Evolutionary conservation across 257 asterid species (phyloP), one percentile per base, ranked within the genome.

Genomic region (Leonotis leonurus): DNA sequence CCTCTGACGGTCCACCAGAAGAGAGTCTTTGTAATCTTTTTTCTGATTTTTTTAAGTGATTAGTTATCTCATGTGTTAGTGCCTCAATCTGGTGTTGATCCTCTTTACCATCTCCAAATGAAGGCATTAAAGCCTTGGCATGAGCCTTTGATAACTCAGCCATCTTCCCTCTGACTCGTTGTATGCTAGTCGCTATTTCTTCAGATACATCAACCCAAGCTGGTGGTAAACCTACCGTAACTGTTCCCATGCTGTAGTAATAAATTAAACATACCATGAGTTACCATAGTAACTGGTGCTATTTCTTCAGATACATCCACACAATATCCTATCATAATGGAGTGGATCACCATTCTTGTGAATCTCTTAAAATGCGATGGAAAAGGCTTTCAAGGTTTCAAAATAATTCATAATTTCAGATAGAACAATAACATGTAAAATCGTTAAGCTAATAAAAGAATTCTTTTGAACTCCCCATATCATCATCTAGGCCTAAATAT

Each of bases 131-230:
- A 76, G 99, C 99, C 79, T 92, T 89, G 41, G 96, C 97, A 78
- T 92, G 99, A 76, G 99, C 95, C 78, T 89, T 92, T 59, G 90
- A 84, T 62, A 92, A 81, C 80, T 89, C 96, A 45, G 77, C 80
- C 95, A 92, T 89, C 80, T 81, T 89, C 46, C 73, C 78, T 64
- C 94, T 79, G 36, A 73, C 83, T 56, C 80, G 89, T 75, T 89
- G 95, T 77, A 92, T 78, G 75, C 89, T 83, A 60, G 79, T 81
- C 26, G 96, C 71, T 66, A 92, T 83, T 76, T 92, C 99, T 80
- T 92, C 99, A 48, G 96, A 92, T 51, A 92, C 77, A 74, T 92
- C 97, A 68, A 92, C 99, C 97, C 99, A 92, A 40, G 94, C 95
- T 68, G 99, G 99, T 13, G 97, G 99, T 70, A 92, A 73, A 67